phyloP scores from a whole-genome alignment of 2,329 filamentous ascomycete species.

The Botryotinia narcissicola region DNA sequence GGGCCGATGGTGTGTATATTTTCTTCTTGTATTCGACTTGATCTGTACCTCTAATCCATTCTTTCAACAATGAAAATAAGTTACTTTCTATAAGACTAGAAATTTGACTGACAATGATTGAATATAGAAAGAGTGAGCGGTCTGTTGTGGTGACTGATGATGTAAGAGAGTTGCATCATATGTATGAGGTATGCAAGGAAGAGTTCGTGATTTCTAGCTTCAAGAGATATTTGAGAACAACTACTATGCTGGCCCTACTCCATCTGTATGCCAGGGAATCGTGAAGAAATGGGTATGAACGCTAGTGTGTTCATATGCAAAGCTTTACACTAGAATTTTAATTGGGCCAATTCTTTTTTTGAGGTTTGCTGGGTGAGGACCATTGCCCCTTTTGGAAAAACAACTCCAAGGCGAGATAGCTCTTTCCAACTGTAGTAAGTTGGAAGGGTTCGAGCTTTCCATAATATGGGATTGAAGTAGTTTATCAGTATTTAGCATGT shows the following conservation, averaged over 20 bases:
- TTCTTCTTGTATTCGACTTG: background rate
- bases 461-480: background rate
- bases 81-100: background rate
- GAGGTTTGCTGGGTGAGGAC: background rate
- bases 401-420: constrained; percentile 1
- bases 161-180: background rate
- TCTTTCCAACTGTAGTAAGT: constrained; percentile 4
- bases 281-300: background rate
- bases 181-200: background rate
- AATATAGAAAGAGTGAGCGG: background rate
- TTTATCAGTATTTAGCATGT: background rate
- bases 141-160: background rate
- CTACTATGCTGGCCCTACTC: background rate
- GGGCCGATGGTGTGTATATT: constrained; percentile 1
- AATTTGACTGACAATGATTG: background rate
- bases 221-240: background rate
- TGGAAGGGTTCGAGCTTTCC: background rate
- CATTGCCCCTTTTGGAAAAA: constrained; percentile 1
- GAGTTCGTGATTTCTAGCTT: background rate
- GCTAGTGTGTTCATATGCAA: background rate
- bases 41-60: background rate
- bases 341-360: background rate
- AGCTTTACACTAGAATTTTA: background rate
- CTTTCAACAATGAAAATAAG: background rate
- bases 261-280: background rate